Conservation (phyloP, 2,329 filamentous ascomycete species). For the Cladosporium halotolerans region DNA sequence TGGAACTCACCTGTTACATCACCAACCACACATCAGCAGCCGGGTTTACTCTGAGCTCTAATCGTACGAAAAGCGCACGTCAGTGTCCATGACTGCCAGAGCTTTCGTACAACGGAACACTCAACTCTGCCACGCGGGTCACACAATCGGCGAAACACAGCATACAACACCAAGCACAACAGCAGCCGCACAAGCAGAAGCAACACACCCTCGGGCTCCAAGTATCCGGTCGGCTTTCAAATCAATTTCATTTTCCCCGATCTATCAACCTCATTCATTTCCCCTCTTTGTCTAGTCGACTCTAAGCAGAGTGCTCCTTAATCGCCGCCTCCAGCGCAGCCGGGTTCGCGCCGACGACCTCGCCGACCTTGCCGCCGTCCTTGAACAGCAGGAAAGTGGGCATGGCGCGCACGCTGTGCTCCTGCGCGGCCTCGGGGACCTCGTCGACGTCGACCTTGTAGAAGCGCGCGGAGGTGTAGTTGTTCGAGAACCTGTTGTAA, state of each 20-base stretch:
- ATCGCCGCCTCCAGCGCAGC: constrained; percentile 53
- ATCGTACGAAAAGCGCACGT: too few species aligned
- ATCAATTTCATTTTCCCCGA: not conserved
- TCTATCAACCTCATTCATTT: not conserved
- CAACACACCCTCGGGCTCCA: too few species aligned
- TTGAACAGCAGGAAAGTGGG: constrained; percentile 86
- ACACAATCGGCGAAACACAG: too few species aligned
- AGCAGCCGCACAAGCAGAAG: too few species aligned
- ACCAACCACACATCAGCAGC: too few species aligned
- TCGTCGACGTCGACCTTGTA: constrained; percentile 90
- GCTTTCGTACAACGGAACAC: too few species aligned
- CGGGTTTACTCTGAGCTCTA: too few species aligned
- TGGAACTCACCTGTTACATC: too few species aligned
- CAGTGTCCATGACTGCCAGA: too few species aligned
- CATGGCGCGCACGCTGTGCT: constrained; percentile 83
- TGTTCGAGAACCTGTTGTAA: constrained; percentile 50
- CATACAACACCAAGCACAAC: too few species aligned
- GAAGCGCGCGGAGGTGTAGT: constrained; percentile 61
- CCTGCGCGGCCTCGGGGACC: constrained; percentile 64
- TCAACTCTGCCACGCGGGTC: too few species aligned
- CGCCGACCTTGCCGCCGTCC: constrained; percentile 63
- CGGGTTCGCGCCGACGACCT: constrained; percentile 79
- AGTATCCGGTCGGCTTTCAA: not conserved
- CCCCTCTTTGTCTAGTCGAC: not conserved
- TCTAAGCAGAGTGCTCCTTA: constrained; percentile 26